phyloP scores from a whole-genome alignment of 2,329 filamentous ascomycete species.

The Paramyrothecium roridum region DNA sequence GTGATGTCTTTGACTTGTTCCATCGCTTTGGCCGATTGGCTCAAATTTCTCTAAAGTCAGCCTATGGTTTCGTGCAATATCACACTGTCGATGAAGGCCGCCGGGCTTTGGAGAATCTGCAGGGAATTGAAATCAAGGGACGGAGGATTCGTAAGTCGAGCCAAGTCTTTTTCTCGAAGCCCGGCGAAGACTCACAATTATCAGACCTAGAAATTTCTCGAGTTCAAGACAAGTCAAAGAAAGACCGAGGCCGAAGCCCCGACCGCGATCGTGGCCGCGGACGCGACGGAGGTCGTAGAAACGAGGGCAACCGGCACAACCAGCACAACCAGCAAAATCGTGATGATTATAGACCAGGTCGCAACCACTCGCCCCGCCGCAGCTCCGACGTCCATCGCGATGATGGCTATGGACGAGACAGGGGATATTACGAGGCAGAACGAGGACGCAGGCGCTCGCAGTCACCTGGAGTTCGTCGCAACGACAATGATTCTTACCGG shows the following conservation, averaged over 20 bases:
- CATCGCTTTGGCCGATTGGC: slow-evolving; percentile 81
- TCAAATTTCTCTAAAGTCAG: slow-evolving; percentile 94
- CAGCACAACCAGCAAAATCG: slow-evolving; percentile 48
- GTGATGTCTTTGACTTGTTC: slow-evolving; percentile 90
- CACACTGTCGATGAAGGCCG: slow-evolving; percentile 72
- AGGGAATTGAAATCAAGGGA: slow-evolving; percentile 80
- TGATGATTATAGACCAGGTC: slow-evolving; percentile 64
- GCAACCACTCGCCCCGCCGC: slow-evolving; percentile 56
- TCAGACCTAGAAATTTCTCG: slow-evolving; percentile 88
- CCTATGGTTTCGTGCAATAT: slow-evolving; percentile 96
- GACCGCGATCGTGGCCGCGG: slow-evolving; percentile 48
- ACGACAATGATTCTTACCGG: slow-evolving; percentile 53
- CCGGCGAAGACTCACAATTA: slow-evolving; percentile 3
- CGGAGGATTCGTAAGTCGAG: slow-evolving; percentile 82
- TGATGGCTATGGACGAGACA: slow-evolving; percentile 52
- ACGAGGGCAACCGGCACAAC: slow-evolving; percentile 36
- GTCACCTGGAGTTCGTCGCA: slow-evolving; percentile 52
- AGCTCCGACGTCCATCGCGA: slow-evolving; percentile 54
- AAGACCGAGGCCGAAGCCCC: slow-evolving; percentile 58
- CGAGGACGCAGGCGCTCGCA: slow-evolving; percentile 62
- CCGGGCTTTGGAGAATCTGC: slow-evolving; percentile 71
- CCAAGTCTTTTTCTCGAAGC: not conserved
- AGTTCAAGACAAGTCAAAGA: slow-evolving; percentile 70
- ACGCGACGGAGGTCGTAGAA: slow-evolving; percentile 40
- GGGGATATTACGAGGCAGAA: slow-evolving; percentile 36